These are phyloP conservation scores for Myriangium duriaei DNA, from an alignment of 2,329 filamentous ascomycete genomes.

Conservation along the genomic window DNA sequence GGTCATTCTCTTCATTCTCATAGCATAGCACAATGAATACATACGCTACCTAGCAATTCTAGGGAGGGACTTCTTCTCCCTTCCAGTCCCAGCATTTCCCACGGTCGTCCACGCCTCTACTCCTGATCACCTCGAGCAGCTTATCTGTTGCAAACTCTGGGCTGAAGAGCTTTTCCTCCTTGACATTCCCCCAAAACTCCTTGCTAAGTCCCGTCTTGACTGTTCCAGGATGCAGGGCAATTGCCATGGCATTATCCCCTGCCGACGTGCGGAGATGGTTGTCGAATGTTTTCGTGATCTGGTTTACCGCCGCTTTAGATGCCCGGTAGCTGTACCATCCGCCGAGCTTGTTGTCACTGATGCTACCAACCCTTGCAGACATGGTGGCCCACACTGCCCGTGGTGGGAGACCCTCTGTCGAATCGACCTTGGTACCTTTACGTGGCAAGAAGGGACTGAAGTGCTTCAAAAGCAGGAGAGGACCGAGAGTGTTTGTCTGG, in stretches of 20 bases:
- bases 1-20: slow-evolving; percentile 1
- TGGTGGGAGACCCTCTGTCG: slow-evolving; percentile 29
- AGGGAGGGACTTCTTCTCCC: slow-evolving; percentile 50
- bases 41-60: slow-evolving; percentile 9
- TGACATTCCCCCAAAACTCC: slow-evolving; percentile 57
- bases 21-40: slow-evolving; percentile 7
- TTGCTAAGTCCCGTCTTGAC: slow-evolving; percentile 62
- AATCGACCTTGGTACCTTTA: slow-evolving; percentile 34
- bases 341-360: slow-evolving; percentile 57
- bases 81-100: slow-evolving; percentile 60
- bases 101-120: slow-evolving; percentile 37
- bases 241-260: slow-evolving; percentile 50
- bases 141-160: slow-evolving; percentile 53
- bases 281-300: slow-evolving; percentile 59
- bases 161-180: slow-evolving; percentile 51
- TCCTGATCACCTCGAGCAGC: slow-evolving; percentile 47
- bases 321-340: slow-evolving; percentile 77
- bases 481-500: slow-evolving; percentile 59
- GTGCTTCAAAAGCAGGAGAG: slow-evolving; percentile 65
- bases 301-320: slow-evolving; percentile 62
- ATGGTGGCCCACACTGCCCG: slow-evolving; percentile 57
- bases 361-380: slow-evolving; percentile 66
- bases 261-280: slow-evolving; percentile 46
- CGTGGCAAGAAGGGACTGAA: slow-evolving; percentile 57
- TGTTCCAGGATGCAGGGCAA: slow-evolving; percentile 69